Evolutionary conservation across 148 eudicot species (phyloP).

Genomic region (Fallopia convolvulus): DNA sequence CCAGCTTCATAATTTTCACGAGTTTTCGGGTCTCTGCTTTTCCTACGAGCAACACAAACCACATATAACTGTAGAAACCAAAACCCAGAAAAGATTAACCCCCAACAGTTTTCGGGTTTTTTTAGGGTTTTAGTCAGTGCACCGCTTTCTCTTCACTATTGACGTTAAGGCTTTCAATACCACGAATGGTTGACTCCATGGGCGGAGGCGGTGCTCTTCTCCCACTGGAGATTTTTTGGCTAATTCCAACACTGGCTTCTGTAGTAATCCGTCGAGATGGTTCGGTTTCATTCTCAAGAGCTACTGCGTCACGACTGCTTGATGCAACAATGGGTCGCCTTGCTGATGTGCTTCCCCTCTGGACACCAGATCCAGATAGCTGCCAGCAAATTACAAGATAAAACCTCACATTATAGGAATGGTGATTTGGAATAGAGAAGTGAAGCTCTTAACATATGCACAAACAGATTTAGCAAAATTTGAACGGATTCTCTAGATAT

Average conservation of each 20-base stretch:
- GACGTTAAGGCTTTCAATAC: constrained; percentile 68
- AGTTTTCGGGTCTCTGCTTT: neutral
- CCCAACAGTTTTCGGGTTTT: neutral
- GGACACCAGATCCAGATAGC: constrained; percentile 19
- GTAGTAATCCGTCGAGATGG: constrained; percentile 19
- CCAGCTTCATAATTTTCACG: neutral
- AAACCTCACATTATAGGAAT: neutral
- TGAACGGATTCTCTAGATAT: too few species aligned
- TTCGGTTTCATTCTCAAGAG: constrained; percentile 29
- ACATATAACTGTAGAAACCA: neutral
- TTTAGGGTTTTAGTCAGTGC: constrained; percentile 19
- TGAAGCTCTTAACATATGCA: neutral
- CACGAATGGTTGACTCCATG: constrained; percentile 46
- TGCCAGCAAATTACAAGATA: constrained; percentile 10
- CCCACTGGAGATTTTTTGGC: constrained; percentile 23
- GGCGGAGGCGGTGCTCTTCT: constrained; percentile 28
- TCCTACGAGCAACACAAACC: neutral
- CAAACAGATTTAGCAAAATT: neutral
- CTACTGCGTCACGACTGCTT: constrained; percentile 41
- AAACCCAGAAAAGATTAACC: neutral
- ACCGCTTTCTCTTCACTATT: constrained; percentile 37
- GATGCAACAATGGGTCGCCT: constrained; percentile 35
- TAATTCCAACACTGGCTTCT: constrained; percentile 10
- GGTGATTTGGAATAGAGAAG: neutral
- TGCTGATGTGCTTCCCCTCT: constrained; percentile 25